Evolutionary conservation across 306 rosid genomes (phyloP).

Genomic region (Ziziphus jujuba): DNA sequence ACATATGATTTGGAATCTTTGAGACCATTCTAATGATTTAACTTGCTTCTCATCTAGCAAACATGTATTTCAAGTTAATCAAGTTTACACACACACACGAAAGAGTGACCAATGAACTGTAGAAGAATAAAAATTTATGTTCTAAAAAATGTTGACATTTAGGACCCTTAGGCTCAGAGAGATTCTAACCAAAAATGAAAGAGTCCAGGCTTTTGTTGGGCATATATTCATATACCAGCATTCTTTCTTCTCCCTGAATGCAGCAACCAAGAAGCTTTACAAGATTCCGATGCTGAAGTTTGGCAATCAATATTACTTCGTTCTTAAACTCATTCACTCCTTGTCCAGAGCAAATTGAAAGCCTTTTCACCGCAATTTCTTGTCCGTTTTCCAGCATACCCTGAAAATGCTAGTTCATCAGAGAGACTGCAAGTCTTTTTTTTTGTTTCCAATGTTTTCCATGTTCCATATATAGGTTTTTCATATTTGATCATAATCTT

Average conservation of each 20-base stretch:
- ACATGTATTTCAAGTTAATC: background rate
- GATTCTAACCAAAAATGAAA: slow-evolving; percentile 55
- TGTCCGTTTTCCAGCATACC: slow-evolving; percentile 48
- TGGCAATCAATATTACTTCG: slow-evolving; percentile 50
- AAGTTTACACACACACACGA: background rate
- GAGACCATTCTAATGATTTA: slow-evolving; percentile 30
- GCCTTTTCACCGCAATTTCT: slow-evolving; percentile 67
- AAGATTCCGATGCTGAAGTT: slow-evolving; percentile 67
- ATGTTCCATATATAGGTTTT: no score
- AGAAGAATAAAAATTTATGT: background rate
- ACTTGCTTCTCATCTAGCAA: slow-evolving; percentile 30
- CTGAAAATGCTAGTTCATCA: slow-evolving; percentile 25
- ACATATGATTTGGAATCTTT: slow-evolving; percentile 46
- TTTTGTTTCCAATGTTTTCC: background rate
- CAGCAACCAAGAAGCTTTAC: slow-evolving; percentile 64
- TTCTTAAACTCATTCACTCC: slow-evolving; percentile 57
- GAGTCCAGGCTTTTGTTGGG: slow-evolving; percentile 60
- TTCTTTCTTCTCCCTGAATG: slow-evolving; percentile 44
- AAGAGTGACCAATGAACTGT: background rate
- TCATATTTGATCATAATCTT: slow-evolving; percentile 5
- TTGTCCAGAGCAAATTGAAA: slow-evolving; percentile 52
- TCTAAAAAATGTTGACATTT: background rate
- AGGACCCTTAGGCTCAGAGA: background rate
- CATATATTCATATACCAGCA: slow-evolving; percentile 65
- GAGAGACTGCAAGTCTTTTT: no score